Evolutionary conservation across 345 rosid species (phyloP).

Genomic region (Pugionium dolabratum): DNA sequence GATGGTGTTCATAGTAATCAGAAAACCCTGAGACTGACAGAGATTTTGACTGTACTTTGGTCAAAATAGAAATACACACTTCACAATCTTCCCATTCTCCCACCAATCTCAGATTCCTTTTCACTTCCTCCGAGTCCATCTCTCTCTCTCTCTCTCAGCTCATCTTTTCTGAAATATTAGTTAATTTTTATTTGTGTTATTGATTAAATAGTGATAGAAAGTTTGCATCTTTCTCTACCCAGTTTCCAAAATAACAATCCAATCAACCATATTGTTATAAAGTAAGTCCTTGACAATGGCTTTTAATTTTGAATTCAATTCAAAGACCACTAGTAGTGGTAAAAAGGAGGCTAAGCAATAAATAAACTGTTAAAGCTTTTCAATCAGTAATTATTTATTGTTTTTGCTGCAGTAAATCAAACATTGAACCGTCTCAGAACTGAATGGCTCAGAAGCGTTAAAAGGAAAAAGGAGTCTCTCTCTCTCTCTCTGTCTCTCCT

Average conservation of each 20-base stretch:
- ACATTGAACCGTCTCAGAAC: conserved; percentile 33
- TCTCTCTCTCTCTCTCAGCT: conserved; percentile 2
- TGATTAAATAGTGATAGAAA: neutral
- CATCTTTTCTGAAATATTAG: conserved; percentile 21
- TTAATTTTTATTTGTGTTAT: neutral
- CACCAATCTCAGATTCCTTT: conserved; percentile 40
- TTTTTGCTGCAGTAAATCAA: conserved; percentile 30
- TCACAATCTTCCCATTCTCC: conserved; percentile 40
- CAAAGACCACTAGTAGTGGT: conserved; percentile 24
- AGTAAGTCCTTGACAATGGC: conserved; percentile 22
- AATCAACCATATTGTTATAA: conserved; percentile 9
- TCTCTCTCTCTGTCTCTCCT: neutral
- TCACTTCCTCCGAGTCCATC: conserved; percentile 23
- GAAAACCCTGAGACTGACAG: conserved; percentile 8
- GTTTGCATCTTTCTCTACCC: conserved; percentile 12
- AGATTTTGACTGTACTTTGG: conserved; percentile 41
- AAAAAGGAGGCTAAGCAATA: conserved; percentile 22
- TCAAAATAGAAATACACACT: conserved; percentile 32
- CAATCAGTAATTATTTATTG: conserved; percentile 15
- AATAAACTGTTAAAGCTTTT: conserved; percentile 14
- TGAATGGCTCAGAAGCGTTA: conserved; percentile 28
- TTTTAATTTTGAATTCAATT: conserved; percentile 28
- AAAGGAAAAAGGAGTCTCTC: conserved; percentile 16
- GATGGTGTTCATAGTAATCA: conserved; percentile 20
- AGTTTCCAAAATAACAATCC: conserved; percentile 31